phyloP scores from a whole-genome alignment of 176 grass and related monocot species.

The Poa annua region DNA sequence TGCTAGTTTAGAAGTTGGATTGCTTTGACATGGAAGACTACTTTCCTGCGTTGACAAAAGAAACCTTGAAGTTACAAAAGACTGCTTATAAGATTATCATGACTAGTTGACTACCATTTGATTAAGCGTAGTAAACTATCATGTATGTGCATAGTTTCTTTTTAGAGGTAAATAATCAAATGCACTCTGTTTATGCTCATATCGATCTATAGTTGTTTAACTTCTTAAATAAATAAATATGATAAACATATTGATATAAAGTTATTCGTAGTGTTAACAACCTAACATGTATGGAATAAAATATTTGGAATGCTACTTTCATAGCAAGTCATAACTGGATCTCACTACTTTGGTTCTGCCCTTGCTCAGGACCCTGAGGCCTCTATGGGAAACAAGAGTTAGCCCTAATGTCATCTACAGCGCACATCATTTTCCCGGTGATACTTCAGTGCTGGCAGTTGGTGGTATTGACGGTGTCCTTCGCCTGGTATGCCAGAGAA shows the following conservation, averaged over 20 bases:
- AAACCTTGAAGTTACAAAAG: constrained; percentile 8
- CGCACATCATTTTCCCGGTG: constrained; percentile 62
- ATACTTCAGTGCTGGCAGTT: constrained; percentile 55
- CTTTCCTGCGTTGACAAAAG: neutral
- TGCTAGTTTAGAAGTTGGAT: constrained; percentile 28
- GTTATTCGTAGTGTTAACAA: constrained; percentile 2
- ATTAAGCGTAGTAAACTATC: neutral
- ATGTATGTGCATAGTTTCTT: neutral
- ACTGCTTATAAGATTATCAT: neutral
- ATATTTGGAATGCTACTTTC: neutral
- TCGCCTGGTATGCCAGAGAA: constrained; percentile 74
- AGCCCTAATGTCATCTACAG: constrained; percentile 94
- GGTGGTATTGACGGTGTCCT: constrained; percentile 87
- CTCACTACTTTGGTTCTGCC: constrained; percentile 26
- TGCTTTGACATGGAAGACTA: constrained; percentile 21
- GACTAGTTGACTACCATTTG: neutral
- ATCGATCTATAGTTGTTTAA: neutral
- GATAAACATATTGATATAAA: neutral
- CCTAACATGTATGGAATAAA: neutral
- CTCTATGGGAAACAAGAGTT: constrained; percentile 84
- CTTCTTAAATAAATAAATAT: neutral
- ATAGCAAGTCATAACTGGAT: constrained; percentile 18
- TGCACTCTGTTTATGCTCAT: constrained; percentile 9
- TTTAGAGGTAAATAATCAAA: neutral
- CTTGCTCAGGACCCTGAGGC: constrained; percentile 66